Base-by-base conservation (phyloP, 1,139 yeast species). In the Hyphopichia khmerensis region DNA sequence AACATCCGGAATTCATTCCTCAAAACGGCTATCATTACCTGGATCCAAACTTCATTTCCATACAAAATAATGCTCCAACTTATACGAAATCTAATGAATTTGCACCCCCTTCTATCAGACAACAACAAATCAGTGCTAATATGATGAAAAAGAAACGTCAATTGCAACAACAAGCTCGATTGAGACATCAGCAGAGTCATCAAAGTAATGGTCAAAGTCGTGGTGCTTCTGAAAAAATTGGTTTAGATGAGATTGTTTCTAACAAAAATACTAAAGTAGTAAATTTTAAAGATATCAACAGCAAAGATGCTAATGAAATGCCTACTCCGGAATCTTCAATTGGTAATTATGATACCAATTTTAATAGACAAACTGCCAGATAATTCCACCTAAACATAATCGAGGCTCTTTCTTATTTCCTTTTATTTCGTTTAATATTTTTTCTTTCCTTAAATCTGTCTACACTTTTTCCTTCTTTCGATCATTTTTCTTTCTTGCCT, bases 101-200 rank as follows among this genome's bases (percentile, higher is more conserved):
- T 21, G 10, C 16, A n/a, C 16, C 27, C 3, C 43, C 57, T n/a
- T 53, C 59, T 16, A 32, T 49, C 5, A 48, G 65, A 23, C 65
- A 60, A 40, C 62, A 57, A 39, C 59, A 56, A 26, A 51, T 51
- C 9, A 59, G 62, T 29, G 53, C 60, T 9, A 51, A 57, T 33
- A 54, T 62, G 62, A 53, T 60, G 60, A 52, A 56, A 43, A 61
- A 60, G 45, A 56, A 60, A 40, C 49, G 59, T 29, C 64, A 58
- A 39, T 41, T 55, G 46, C 44, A 47, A 36, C 59, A 50, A 32
- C 44, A 40, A 29, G 42, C 38, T n/a, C 36, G 44, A 16, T 38
- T 34, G 44, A 24, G 39, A 45, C 36, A 39, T 45, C 35, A 38
- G 6, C 14, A 23, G 13, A 21, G 8, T 21, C 24, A 21, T 21